phyloP scores from a whole-genome alignment of 208 protist species.

The Leptomonas pyrrhocoris region DNA sequence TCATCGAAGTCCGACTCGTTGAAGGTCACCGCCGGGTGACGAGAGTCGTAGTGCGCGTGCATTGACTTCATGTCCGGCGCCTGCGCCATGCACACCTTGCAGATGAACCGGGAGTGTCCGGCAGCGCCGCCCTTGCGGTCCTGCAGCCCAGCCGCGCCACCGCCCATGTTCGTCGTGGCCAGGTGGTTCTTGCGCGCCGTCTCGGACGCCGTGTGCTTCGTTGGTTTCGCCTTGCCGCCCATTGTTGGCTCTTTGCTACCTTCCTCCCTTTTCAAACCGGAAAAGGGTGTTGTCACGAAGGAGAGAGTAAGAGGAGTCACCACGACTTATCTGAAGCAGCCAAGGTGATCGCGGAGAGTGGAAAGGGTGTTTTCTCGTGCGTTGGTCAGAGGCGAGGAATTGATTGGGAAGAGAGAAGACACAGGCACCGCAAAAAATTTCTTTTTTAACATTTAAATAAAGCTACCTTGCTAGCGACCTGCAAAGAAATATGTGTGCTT shows the following conservation, averaged over 20 bases:
- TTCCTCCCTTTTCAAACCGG: no score
- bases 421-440: no score
- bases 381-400: no score
- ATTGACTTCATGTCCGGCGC: slow-evolving; percentile 77
- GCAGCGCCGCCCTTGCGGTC: slow-evolving; percentile 68
- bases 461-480: no score
- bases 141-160: slow-evolving; percentile 54
- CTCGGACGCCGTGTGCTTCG: slow-evolving; percentile 75
- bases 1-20: slow-evolving; percentile 63
- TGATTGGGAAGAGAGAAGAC: no score
- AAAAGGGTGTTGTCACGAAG: no score
- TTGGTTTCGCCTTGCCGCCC: slow-evolving; percentile 83
- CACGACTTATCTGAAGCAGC: no score
- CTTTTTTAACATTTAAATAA: no score
- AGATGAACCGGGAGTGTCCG: slow-evolving; percentile 61
- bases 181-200: slow-evolving; percentile 71
- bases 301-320: no score
- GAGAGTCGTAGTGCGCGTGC: slow-evolving; percentile 65
- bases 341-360: no score
- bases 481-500: slow-evolving; percentile 7
- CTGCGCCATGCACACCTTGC: slow-evolving; percentile 64
- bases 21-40: slow-evolving; percentile 57
- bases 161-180: slow-evolving; percentile 75
- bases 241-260: slow-evolving; percentile 32
- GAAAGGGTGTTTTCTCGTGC: no score